Evolutionary conservation across 2,329 filamentous ascomycete species (phyloP).

Genomic region (Graphilbum fragrans): DNA sequence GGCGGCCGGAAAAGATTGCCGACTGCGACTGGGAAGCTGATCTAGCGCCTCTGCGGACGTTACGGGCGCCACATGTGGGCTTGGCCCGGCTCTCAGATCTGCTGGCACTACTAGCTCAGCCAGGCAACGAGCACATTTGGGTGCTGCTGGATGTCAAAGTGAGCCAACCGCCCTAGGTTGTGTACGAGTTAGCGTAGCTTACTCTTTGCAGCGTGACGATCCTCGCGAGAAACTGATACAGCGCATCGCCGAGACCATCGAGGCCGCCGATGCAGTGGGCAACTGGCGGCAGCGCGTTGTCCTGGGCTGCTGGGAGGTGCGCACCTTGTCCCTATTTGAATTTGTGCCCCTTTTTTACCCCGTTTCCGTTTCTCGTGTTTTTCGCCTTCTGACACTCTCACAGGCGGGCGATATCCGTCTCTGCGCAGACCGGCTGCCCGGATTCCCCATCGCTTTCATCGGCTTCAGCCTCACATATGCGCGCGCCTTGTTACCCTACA

Average conservation of each 20-base stretch:
- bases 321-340: background rate
- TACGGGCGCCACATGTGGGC: constrained; percentile 46
- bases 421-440: constrained; percentile 48
- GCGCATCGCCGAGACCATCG: constrained; percentile 52
- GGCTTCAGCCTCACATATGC: constrained; percentile 57
- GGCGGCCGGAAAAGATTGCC: constrained; percentile 55
- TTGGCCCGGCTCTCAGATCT: constrained; percentile 69
- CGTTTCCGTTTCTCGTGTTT: background rate
- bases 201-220: constrained; percentile 46
- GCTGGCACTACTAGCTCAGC: constrained; percentile 55
- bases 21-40: constrained; percentile 64
- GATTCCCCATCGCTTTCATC: constrained; percentile 55
- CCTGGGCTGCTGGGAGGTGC: constrained; percentile 70
- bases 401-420: constrained; percentile 57
- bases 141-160: constrained; percentile 83
- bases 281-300: constrained; percentile 66
- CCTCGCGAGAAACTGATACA: constrained; percentile 58
- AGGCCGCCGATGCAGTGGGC: constrained; percentile 33
- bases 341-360: background rate
- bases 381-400: background rate
- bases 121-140: constrained; percentile 60
- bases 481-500: constrained; percentile 47
- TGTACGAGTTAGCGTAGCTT: too few relatives aligned
- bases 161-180: too few relatives aligned
- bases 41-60: constrained; percentile 54